Evolutionary conservation across 192 early-diverging fungal genomes (phyloP).

Genomic region (Coemansia sp.): DNA sequence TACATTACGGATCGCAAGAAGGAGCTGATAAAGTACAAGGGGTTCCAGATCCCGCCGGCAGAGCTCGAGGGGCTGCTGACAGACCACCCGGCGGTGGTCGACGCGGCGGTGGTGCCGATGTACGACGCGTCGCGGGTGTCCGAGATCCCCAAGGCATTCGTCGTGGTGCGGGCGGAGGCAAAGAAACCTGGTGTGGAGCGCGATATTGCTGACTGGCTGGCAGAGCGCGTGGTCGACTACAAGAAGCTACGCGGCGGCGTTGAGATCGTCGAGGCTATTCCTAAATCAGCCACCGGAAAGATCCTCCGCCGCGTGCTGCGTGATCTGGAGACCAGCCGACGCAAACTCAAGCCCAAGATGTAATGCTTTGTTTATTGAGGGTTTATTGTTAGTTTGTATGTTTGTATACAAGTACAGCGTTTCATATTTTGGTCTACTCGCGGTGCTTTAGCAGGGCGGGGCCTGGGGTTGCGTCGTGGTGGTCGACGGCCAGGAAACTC

Average conservation of each 20-base stretch:
- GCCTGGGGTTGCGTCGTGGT: not conserved
- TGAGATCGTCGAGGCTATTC: constrained; percentile 66
- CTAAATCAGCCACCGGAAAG: constrained; percentile 81
- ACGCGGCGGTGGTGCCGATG: constrained; percentile 65
- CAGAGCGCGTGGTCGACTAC: constrained; percentile 61
- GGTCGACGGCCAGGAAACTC: not conserved
- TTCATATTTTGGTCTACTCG: not conserved
- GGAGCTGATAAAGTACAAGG: constrained; percentile 95
- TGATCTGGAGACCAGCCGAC: constrained; percentile 23
- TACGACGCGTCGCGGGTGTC: constrained; percentile 59
- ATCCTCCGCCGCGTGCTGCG: constrained; percentile 71
- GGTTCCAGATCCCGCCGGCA: constrained; percentile 80
- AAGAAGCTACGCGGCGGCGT: constrained; percentile 81
- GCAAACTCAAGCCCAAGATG: constrained; percentile 18
- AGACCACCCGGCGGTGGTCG: constrained; percentile 64
- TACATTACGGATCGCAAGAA: constrained; percentile 87
- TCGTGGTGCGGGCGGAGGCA: constrained; percentile 59
- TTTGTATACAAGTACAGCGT: not conserved
- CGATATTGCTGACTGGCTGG: constrained; percentile 57
- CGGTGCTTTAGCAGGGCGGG: constrained; percentile 5
- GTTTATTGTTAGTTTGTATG: not conserved
- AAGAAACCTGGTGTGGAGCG: constrained; percentile 32
- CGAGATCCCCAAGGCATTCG: constrained; percentile 79
- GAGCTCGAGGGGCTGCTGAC: constrained; percentile 81
- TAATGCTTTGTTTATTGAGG: constrained; percentile 3